Percentiles rank a stretch among this genome's conserved stretches.
Conservation (phyloP, 2,329 filamentous ascomycete genomes). For the Diaporthe capsici region DNA sequence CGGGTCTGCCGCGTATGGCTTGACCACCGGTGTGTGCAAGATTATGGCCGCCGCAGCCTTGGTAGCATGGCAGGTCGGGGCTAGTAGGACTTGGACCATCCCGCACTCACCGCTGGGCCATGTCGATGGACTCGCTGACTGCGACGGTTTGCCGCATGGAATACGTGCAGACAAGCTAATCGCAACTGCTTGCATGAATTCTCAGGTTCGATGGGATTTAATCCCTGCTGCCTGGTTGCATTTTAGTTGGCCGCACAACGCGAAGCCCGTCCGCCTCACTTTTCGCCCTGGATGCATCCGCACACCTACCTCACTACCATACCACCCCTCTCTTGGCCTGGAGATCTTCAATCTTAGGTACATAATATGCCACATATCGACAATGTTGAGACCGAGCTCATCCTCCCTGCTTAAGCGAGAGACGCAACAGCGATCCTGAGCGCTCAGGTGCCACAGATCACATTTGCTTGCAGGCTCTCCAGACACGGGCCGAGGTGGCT, state of each 20-base stretch:
- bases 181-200: conserved; percentile 29
- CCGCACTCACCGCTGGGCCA: conserved; percentile 25
- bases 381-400: conserved; percentile 2
- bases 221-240: conserved; percentile 30
- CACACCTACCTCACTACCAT: conserved; percentile 22
- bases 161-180: conserved; percentile 15
- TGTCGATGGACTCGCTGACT: conserved; percentile 19
- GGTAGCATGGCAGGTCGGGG: conserved; percentile 27
- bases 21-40: conserved; percentile 9
- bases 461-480: conserved; percentile 1
- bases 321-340: conserved; percentile 27
- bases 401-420: conserved; percentile 16
- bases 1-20: conserved; percentile 2
- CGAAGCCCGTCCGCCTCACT: conserved; percentile 31
- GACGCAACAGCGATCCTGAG: conserved; percentile 5
- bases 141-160: conserved; percentile 30
- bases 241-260: conserved; percentile 33
- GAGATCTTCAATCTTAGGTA: conserved; percentile 17
- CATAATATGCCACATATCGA: conserved; percentile 23
- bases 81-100: conserved; percentile 22
- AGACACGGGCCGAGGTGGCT: conserved; percentile 1
- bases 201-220: conserved; percentile 20
- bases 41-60: conserved; percentile 26
- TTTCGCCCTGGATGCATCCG: conserved; percentile 22
- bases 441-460: conserved; percentile 26